Percentiles rank a stretch among this genome's conserved stretches.
Evolutionary conservation across 2,329 filamentous ascomycete species (phyloP).

Genomic region (Ophiostoma montium): DNA sequence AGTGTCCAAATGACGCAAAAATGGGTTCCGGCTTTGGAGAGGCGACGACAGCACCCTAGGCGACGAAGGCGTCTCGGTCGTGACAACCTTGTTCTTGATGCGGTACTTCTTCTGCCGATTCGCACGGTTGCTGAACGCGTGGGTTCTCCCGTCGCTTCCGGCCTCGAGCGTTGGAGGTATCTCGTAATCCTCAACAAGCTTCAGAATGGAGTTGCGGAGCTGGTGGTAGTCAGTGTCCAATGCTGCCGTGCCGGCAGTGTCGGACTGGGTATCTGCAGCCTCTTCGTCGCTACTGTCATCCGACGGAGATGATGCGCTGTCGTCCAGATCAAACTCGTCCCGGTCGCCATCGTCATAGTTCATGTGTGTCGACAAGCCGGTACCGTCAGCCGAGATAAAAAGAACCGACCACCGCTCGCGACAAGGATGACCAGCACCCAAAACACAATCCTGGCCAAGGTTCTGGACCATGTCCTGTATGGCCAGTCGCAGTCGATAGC

Average conservation of each 20-base stretch:
- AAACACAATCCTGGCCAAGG: constrained; percentile 48
- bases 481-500: constrained; percentile 50
- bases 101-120: constrained; percentile 45
- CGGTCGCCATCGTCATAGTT: constrained; percentile 57
- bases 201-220: constrained; percentile 65
- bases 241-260: constrained; percentile 40
- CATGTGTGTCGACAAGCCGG: constrained; percentile 55
- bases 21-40: constrained; percentile 40
- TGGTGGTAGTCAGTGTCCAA: constrained; percentile 70
- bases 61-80: constrained; percentile 25
- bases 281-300: constrained; percentile 47
- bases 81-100: constrained; percentile 41
- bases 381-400: constrained; percentile 62
- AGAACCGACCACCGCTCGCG: constrained; percentile 73
- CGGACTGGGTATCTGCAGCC: constrained; percentile 45
- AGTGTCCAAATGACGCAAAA: constrained; percentile 1
- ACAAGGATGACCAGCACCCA: constrained; percentile 62
- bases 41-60: not conserved
- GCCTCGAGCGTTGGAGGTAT: constrained; percentile 54
- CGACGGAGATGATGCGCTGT: constrained; percentile 41
- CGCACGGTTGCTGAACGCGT: constrained; percentile 54
- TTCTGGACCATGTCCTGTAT: constrained; percentile 57
- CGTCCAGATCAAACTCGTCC: constrained; percentile 33
- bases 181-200: constrained; percentile 70
- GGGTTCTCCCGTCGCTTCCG: constrained; percentile 39